These are phyloP conservation scores for Austroboletus eburneus DNA, from an alignment of 768 basidiomycete species.

Conservation along the genomic window DNA sequence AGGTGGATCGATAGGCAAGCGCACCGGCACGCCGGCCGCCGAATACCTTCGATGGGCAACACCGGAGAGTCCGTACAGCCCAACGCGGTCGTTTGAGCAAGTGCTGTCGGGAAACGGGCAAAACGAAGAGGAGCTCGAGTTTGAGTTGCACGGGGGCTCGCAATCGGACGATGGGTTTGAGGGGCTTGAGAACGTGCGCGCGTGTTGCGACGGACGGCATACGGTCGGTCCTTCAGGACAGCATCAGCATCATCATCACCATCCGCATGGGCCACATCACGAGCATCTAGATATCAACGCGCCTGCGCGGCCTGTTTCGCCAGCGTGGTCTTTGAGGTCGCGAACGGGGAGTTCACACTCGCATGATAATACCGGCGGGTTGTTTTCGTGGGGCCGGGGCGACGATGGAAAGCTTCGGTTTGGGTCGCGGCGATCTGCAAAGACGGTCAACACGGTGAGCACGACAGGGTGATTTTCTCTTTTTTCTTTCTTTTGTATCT, in stretches of 20 bases:
- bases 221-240: slow-evolving; percentile 68
- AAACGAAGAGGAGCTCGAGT: slow-evolving; percentile 68
- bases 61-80: slow-evolving; percentile 75
- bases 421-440: slow-evolving; percentile 62
- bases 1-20: slow-evolving; percentile 70
- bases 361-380: slow-evolving; percentile 59
- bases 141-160: slow-evolving; percentile 76
- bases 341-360: slow-evolving; percentile 70
- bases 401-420: slow-evolving; percentile 70
- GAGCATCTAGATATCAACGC: slow-evolving; percentile 50
- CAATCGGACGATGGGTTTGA: slow-evolving; percentile 80
- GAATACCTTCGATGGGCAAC: slow-evolving; percentile 84
- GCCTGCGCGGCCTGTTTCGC: slow-evolving; percentile 62
- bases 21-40: slow-evolving; percentile 85
- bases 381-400: slow-evolving; percentile 65
- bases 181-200: slow-evolving; percentile 92
- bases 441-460: slow-evolving; percentile 29
- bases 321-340: slow-evolving; percentile 84
- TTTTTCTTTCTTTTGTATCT: no score
- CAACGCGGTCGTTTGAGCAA: slow-evolving; percentile 63
- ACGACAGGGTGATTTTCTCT: background rate
- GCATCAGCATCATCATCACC: slow-evolving; percentile 54
- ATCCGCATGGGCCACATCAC: slow-evolving; percentile 52
- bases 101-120: slow-evolving; percentile 31
- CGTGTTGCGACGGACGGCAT: slow-evolving; percentile 84